Evolutionary conservation across 192 early-diverging fungal species (phyloP), one percentile per base, ranked within the genome.

Genomic region (Helicostylum pulchrum): DNA sequence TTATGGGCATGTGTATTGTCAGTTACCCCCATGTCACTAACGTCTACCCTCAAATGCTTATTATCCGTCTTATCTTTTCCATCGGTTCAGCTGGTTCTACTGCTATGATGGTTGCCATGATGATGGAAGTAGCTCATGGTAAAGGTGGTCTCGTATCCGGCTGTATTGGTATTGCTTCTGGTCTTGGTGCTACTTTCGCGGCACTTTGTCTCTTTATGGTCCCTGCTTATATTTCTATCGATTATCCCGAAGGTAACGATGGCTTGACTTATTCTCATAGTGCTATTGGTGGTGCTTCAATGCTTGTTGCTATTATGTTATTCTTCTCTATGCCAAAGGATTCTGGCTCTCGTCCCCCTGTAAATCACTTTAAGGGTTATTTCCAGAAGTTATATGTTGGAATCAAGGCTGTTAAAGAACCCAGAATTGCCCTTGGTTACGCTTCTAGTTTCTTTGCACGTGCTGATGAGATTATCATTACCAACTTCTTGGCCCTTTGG

Each of bases 401-500:
- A 8, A n/a, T 91, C 42, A 23, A 65, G n/a, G 87, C 88, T 21
- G 81, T 72, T 4, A 69, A 70, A 12, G 86, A 92, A 34, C 78
- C 79, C 2, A 71, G 77, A 21, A 66, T 92, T 32, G 65, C 83
- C 1, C 70, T 88, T 21, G 90, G 87, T 4, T 89, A 88, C 58
- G 48, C 78, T 3, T 83, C 85, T 4, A 80, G 80, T 65, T 91
- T 88, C 62, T 73, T 89, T 57, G 89, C 89, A 8, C 78, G 90
- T 49, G 88, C 84, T 2, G 89, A 92, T 62, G 86, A 87, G 5
- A 81, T 89, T 43, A 80, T 86, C n/a, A 71, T 92, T 21, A 81
- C 90, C 0, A 74, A 84, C 1, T 92, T 83, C 56, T 66, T 92
- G 15, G 80, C 83, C 26, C 75, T 92, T 4, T 90, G 84, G 82